These are phyloP conservation scores for Hanseniaspora valbyensis DNA, from an alignment of 805 yeast genomes.

Conservation along the genomic window DNA sequence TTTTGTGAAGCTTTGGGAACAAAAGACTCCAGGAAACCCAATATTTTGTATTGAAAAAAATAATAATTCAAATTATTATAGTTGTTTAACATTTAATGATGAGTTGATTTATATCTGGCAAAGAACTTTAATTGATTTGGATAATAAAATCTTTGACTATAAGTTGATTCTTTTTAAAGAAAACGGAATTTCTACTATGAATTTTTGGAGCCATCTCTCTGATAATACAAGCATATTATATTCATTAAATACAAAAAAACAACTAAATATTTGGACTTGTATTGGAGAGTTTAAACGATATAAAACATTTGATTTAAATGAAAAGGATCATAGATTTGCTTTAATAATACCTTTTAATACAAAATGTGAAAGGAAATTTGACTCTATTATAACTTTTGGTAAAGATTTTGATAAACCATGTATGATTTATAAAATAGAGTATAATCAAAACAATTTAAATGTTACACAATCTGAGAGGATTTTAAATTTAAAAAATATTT, in stretches of 20 bases:
- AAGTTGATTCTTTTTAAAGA: not conserved
- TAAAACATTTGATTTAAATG: not conserved
- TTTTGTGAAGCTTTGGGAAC: constrained; percentile 2
- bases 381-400: not conserved
- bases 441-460: not conserved
- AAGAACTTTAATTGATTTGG: constrained; percentile 8
- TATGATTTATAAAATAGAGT: not conserved
- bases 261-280: not conserved
- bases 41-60: not conserved
- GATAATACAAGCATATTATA: not conserved
- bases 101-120: constrained; percentile 5
- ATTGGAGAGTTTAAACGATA: not conserved
- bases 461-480: not conserved
- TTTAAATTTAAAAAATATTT: not conserved
- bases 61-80: not conserved
- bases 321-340: not conserved
- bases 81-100: constrained; percentile 7
- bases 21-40: constrained; percentile 1
- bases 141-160: constrained; percentile 1
- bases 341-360: not conserved
- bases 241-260: not conserved
- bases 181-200: not conserved
- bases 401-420: not conserved
- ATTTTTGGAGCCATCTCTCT: not conserved
- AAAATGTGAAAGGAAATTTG: not conserved